phyloP scores from a whole-genome alignment of 1,139 yeast genomes.

The Saccharomyces hybrid region DNA sequence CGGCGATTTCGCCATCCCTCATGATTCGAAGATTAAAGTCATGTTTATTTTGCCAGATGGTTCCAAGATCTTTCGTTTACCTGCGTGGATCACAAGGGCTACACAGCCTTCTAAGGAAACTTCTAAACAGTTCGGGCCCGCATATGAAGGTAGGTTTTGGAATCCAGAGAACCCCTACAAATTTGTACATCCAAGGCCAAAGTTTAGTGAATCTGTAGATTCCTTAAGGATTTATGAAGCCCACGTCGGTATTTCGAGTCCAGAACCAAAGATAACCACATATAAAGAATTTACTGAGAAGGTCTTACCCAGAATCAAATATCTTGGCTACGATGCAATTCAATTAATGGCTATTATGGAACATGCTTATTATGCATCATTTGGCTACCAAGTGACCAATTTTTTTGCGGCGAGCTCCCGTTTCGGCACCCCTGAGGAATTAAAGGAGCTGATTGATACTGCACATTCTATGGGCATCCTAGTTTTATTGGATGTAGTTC shows the following conservation, averaged over 20 bases:
- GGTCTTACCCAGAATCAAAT: conserved; percentile 73
- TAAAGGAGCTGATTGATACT: conserved; percentile 81
- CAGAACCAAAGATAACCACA: conserved; percentile 76
- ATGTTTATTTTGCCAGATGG: conserved; percentile 60
- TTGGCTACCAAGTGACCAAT: conserved; percentile 91
- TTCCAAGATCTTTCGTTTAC: conserved; percentile 66
- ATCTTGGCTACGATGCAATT: conserved; percentile 83
- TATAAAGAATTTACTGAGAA: conserved; percentile 77
- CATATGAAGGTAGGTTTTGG: conserved; percentile 90
- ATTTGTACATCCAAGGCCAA: conserved; percentile 61
- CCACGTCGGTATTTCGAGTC: conserved; percentile 90
- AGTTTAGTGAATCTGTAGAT: conserved; percentile 35
- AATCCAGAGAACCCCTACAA: conserved; percentile 56
- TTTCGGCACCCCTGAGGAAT: conserved; percentile 89
- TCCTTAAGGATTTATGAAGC: conserved; percentile 87
- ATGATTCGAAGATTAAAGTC: conserved; percentile 72
- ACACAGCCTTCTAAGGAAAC: conserved; percentile 54
- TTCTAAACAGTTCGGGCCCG: conserved; percentile 41
- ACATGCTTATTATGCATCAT: conserved; percentile 95
- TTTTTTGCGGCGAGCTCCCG: conserved; percentile 87
- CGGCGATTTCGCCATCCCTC: conserved; percentile 64
- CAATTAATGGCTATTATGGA: conserved; percentile 98
- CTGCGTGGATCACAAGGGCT: conserved; percentile 84
- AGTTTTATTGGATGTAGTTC: conserved; percentile 86
- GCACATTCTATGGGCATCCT: conserved; percentile 86